phyloP scores from a whole-genome alignment of 495 filamentous ascomycete genomes.

The Neurospora sp. region DNA sequence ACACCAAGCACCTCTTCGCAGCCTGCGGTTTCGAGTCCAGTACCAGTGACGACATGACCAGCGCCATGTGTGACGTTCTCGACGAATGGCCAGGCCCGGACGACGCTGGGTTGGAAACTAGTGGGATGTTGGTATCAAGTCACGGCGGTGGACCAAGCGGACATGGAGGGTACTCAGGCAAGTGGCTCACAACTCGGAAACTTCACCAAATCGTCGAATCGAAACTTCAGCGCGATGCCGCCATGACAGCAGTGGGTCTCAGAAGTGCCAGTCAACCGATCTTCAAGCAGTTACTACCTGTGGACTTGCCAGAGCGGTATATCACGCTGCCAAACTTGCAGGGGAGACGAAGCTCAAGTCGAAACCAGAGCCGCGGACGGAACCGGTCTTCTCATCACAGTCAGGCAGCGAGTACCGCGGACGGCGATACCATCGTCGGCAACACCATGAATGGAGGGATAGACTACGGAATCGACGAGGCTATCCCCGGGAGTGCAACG shows the following conservation, averaged over 20 bases:
- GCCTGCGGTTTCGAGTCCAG: constrained; percentile 27
- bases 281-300: constrained; percentile 25
- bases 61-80: constrained; percentile 21
- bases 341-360: neutral
- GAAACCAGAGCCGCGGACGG: neutral
- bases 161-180: neutral
- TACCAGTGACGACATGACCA: constrained; percentile 28
- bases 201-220: constrained; percentile 28
- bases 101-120: neutral
- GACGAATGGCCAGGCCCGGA: constrained; percentile 9
- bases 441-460: neutral
- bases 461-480: neutral
- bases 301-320: constrained; percentile 21
- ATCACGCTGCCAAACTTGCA: constrained; percentile 22
- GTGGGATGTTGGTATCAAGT: neutral
- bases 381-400: neutral
- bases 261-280: constrained; percentile 17
- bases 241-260: constrained; percentile 3
- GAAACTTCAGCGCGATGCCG: constrained; percentile 14
- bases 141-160: neutral
- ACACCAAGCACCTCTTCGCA: constrained; percentile 27
- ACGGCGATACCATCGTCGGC: neutral
- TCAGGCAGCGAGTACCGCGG: neutral
- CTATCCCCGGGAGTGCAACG: neutral
- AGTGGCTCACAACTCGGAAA: constrained; percentile 19